Percentiles rank a stretch among this genome's conserved stretches.
phyloP scores from a whole-genome alignment of 2,329 filamentous ascomycete species.

The Pseudocercospora fuligena region DNA sequence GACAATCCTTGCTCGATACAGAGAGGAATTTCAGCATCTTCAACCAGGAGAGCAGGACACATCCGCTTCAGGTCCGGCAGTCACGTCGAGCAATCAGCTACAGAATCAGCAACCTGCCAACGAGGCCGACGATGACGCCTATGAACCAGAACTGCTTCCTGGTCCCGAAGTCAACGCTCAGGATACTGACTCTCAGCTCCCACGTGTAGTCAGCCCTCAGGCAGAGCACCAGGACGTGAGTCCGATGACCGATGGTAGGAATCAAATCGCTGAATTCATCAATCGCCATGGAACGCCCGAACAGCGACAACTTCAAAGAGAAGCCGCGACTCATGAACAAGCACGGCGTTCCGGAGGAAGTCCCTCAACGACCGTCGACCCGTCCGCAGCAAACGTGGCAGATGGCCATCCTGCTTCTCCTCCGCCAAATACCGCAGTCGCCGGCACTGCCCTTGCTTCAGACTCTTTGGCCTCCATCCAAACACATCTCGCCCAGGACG shows the following conservation, averaged over 20 bases:
- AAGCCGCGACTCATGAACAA: background rate
- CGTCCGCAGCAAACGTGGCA: background rate
- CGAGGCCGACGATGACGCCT: background rate
- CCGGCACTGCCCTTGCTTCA: background rate
- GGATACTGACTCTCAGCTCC: background rate
- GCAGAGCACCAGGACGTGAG: background rate
- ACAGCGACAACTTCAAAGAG: background rate
- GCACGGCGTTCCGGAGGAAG: background rate
- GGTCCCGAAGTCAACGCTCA: background rate
- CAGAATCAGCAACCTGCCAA: background rate
- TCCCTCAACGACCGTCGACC: background rate
- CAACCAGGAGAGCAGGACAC: background rate
- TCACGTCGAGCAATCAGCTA: background rate
- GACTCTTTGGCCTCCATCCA: background rate
- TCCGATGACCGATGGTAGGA: background rate
- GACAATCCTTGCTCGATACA: background rate
- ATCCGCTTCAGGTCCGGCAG: background rate
- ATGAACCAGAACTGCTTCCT: background rate
- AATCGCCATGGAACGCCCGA: background rate
- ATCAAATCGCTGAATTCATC: background rate
- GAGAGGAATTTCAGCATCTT: background rate
- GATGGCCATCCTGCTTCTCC: background rate
- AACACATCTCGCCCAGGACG: background rate
- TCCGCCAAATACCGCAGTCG: background rate
- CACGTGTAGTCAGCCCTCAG: background rate